These are phyloP conservation scores for Brasilioporus rufonigricans DNA, from an alignment of 768 basidiomycete genomes.

Conservation along the genomic window DNA sequence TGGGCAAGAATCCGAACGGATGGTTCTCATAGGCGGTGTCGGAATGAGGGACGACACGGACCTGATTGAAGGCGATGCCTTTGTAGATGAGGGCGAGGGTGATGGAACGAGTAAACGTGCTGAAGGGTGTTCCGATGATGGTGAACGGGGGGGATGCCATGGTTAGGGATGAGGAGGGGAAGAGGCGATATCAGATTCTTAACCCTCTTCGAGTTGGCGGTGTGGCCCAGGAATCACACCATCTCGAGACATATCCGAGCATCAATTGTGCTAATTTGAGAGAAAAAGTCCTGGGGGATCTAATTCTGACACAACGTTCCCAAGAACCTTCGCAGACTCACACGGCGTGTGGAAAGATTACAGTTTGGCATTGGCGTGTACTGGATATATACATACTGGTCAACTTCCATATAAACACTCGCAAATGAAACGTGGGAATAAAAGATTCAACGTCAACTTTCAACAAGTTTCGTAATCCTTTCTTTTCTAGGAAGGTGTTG, in stretches of 20 bases:
- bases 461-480: background rate
- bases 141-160: conserved; percentile 26
- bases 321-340: background rate
- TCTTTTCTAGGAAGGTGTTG: background rate
- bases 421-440: background rate
- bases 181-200: background rate
- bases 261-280: background rate
- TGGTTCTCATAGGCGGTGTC: conserved; percentile 28
- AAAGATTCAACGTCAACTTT: background rate
- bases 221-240: background rate
- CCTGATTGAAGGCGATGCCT: conserved; percentile 25
- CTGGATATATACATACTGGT: background rate
- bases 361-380: background rate
- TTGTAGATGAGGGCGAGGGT: conserved; percentile 31
- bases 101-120: conserved; percentile 33
- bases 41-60: conserved; percentile 27
- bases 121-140: conserved; percentile 32
- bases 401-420: background rate
- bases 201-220: background rate
- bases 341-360: background rate
- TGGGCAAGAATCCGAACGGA: conserved; percentile 33
- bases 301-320: background rate
- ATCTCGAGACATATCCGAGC: background rate
- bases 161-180: background rate
- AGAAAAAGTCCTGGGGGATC: background rate